These are phyloP conservation scores for Cystobasidium sp. DNA, from an alignment of 1,284 basidiomycete genomes.

Conservation along the genomic window DNA sequence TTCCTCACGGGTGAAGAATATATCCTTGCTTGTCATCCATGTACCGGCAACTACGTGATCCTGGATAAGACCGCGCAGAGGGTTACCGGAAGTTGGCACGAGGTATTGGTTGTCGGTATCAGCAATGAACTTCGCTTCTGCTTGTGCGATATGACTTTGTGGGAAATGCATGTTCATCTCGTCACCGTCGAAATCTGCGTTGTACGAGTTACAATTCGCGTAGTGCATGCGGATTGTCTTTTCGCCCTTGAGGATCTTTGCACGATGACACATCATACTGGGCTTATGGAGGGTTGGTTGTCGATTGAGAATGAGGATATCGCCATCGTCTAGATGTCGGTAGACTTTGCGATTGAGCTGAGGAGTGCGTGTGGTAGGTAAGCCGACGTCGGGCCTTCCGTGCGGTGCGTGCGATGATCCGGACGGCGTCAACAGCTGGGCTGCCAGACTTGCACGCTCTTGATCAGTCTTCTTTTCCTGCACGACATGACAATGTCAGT, in stretches of 20 bases:
- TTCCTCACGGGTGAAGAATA: slow-evolving; percentile 92
- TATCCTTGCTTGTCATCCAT: slow-evolving; percentile 97
- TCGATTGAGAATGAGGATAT: slow-evolving; percentile 94
- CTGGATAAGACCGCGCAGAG: slow-evolving; percentile 95
- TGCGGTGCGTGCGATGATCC: slow-evolving; percentile 8
- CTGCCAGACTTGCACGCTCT: slow-evolving; percentile 94
- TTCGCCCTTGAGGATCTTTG: slow-evolving; percentile 89
- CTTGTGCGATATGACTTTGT: slow-evolving; percentile 89
- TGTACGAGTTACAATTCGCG: slow-evolving; percentile 99
- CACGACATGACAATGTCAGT: slow-evolving; percentile 18
- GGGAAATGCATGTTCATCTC: slow-evolving; percentile 99
- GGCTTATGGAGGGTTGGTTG: slow-evolving; percentile 99
- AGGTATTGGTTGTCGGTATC: slow-evolving; percentile 99
- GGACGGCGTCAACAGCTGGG: slow-evolving; percentile 85
- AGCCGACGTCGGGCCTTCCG: slow-evolving; percentile 59
- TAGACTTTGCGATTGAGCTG: slow-evolving; percentile 94
- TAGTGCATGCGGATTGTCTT: slow-evolving; percentile 99
- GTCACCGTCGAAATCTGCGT: slow-evolving; percentile 99
- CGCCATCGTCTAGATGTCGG: slow-evolving; percentile 91
- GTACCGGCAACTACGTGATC: slow-evolving; percentile 98
- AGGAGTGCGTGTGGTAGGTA: slow-evolving; percentile 56
- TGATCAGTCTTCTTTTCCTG: slow-evolving; percentile 84
- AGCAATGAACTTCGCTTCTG: slow-evolving; percentile 90
- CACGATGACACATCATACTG: slow-evolving; percentile 99
- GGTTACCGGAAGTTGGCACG: slow-evolving; percentile 96